Base-by-base conservation (phyloP, 176 grass and related monocot genomes). In the Dactylis glomerata region DNA sequence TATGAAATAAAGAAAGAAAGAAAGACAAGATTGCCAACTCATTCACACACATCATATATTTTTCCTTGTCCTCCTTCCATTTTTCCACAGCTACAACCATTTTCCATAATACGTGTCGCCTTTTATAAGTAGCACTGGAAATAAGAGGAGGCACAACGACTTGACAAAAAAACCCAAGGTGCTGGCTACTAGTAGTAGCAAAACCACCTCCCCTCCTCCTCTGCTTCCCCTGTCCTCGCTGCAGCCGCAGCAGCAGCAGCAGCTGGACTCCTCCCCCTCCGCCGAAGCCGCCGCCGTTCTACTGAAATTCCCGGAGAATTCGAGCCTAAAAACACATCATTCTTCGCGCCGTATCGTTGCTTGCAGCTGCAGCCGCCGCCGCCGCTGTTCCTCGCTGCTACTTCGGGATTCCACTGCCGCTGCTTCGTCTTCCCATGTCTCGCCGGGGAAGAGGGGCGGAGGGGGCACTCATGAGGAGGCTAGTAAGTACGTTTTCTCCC, bases 401-500 rank as follows among this genome's bases (percentile, higher is more conserved):
- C 15, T 65, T 47, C 15, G 71, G 34, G 38, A 10, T 71, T 84
- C 80, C 36, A 42, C 64, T 67, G 73, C 10, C 64, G 74, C 61
- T 86, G 75, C 76, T 86, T 58, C 20, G 63, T 79, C 84, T 75
- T 9, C 34, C 33, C 67, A 50, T 73, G 55, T 70, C 15, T 82
- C 17, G 34, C 62, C n/a, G 59, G 8, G 67, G 81, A 68, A 72
- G 38, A 72, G 68, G 47, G 80, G 80, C 62, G 74, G 83, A 69
- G 83, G 55, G 71, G 77, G 77, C 58, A 89, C 85, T 87, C 22
- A 98, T 98, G 96, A 98, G 85, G 89, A 86, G 85, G 76, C 80
- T 93, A 85, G 92, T 98, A 95, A 95, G 95, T 92, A 92, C 68
- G 79, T 95, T 87, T 62, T 80, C 76, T 76, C 71, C 73, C 14